A percentile compares a stretch with the other conserved stretches of the same genome.
Conservation (phyloP, 805 yeast species). For the Kodamaea neixiangensis region DNA sequence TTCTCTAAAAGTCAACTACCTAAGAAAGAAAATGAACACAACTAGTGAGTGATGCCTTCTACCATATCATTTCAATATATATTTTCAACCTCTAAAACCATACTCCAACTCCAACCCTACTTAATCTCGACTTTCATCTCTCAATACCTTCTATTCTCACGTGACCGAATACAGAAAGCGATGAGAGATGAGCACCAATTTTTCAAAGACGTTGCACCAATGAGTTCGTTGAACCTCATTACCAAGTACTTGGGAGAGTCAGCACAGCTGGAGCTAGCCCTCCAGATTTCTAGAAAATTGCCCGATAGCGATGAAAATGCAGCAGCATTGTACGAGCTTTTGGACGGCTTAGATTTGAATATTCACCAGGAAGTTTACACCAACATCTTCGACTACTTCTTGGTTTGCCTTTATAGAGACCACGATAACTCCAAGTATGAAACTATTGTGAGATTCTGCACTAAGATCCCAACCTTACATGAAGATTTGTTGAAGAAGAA, state of each 20-base stretch:
- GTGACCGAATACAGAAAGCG: conserved; percentile 6
- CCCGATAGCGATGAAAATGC: conserved; percentile 18
- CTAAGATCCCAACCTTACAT: conserved; percentile 19
- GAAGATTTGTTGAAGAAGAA: conserved; percentile 12
- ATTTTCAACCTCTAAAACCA: too few species aligned
- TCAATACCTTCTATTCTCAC: neutral
- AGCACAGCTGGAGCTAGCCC: conserved; percentile 23
- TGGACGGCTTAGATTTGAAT: conserved; percentile 22
- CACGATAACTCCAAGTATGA: conserved; percentile 10
- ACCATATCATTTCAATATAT: too few species aligned
- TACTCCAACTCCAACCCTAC: too few species aligned
- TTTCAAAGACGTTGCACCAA: conserved; percentile 1
- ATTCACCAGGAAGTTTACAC: conserved; percentile 5
- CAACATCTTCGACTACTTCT: conserved; percentile 10
- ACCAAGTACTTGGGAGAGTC: conserved; percentile 25
- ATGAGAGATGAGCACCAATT: conserved; percentile 1
- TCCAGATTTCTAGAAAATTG: conserved; percentile 20
- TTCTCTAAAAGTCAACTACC: too few species aligned
- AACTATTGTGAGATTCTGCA: conserved; percentile 17
- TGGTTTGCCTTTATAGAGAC: conserved; percentile 5
- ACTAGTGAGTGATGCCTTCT: too few species aligned
- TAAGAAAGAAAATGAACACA: too few species aligned
- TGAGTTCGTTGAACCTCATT: conserved; percentile 20
- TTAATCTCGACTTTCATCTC: neutral
- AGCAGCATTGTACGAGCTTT: conserved; percentile 26